phyloP scores from a whole-genome alignment of 345 rosid species.

The Citropsis articulata region DNA sequence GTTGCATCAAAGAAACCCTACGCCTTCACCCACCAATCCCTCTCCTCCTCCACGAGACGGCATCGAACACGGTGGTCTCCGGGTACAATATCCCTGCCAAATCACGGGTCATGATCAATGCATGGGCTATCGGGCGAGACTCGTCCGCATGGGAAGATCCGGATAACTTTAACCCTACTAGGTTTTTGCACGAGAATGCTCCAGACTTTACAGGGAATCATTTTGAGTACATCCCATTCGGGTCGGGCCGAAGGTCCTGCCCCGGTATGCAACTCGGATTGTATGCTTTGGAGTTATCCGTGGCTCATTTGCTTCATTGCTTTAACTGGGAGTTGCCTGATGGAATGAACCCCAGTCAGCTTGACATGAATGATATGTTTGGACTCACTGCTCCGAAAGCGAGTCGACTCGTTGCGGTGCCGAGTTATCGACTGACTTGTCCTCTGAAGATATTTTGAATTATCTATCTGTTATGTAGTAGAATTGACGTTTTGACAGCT shows the following conservation, averaged over 20 bases:
- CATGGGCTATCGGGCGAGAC: conserved; percentile 61
- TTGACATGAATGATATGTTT: conserved; percentile 66
- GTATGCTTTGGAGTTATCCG: conserved; percentile 59
- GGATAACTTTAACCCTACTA: conserved; percentile 44
- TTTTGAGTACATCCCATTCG: conserved; percentile 71
- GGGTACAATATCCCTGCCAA: conserved; percentile 55
- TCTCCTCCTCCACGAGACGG: conserved; percentile 67
- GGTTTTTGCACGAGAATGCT: conserved; percentile 45
- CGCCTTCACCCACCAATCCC: conserved; percentile 87
- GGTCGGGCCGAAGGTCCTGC: conserved; percentile 81
- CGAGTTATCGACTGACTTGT: conserved; percentile 46
- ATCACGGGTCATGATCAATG: conserved; percentile 64
- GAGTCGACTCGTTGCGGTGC: conserved; percentile 53
- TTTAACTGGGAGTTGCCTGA: conserved; percentile 70
- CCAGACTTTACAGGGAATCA: conserved; percentile 58
- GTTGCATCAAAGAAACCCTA: conserved; percentile 61
- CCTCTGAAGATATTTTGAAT: conserved; percentile 6
- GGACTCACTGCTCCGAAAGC: conserved; percentile 83
- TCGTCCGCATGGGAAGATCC: conserved; percentile 59
- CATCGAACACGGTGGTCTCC: conserved; percentile 44
- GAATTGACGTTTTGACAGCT: no score
- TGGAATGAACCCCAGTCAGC: conserved; percentile 52
- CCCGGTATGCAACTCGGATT: conserved; percentile 84
- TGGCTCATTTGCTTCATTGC: conserved; percentile 66
- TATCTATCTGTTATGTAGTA: no score